phyloP scores from a whole-genome alignment of 2,329 filamentous ascomycete species.

The Aurifilum marmelostoma region DNA sequence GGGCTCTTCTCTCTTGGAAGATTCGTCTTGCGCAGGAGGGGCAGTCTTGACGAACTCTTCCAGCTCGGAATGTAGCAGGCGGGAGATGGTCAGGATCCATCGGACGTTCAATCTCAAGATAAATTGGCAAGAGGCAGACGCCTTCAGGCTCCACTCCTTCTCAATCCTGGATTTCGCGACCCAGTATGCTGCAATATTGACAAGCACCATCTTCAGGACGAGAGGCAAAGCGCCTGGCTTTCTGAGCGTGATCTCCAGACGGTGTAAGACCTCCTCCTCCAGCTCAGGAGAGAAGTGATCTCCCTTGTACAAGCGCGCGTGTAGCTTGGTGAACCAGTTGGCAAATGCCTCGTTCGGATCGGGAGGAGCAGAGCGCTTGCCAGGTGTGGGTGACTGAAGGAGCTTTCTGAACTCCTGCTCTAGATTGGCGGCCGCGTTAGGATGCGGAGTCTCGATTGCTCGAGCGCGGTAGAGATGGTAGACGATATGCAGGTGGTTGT shows the following conservation, averaged over 20 bases:
- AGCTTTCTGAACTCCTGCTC: constrained; percentile 72
- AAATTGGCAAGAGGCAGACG: constrained; percentile 60
- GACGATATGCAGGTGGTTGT: constrained; percentile 79
- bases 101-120: constrained; percentile 78
- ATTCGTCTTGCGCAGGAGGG: constrained; percentile 45
- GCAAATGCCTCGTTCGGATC: constrained; percentile 67
- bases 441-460: constrained; percentile 73
- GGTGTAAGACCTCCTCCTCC: constrained; percentile 82
- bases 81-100: constrained; percentile 73
- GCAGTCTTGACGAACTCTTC: constrained; percentile 52
- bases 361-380: constrained; percentile 44
- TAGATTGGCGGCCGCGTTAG: constrained; percentile 74
- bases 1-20: constrained; percentile 29
- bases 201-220: constrained; percentile 78
- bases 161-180: constrained; percentile 65
- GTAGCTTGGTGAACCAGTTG: constrained; percentile 83
- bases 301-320: constrained; percentile 82
- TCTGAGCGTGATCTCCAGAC: constrained; percentile 74
- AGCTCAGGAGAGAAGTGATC: constrained; percentile 76
- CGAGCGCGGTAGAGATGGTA: constrained; percentile 90
- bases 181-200: constrained; percentile 84
- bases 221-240: constrained; percentile 65
- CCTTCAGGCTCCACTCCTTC: constrained; percentile 50
- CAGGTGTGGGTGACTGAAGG: constrained; percentile 42
- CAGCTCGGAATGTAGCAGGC: constrained; percentile 71